Base-by-base conservation (phyloP, 2,329 filamentous ascomycete species). In the Talaromyces pinophilus region DNA sequence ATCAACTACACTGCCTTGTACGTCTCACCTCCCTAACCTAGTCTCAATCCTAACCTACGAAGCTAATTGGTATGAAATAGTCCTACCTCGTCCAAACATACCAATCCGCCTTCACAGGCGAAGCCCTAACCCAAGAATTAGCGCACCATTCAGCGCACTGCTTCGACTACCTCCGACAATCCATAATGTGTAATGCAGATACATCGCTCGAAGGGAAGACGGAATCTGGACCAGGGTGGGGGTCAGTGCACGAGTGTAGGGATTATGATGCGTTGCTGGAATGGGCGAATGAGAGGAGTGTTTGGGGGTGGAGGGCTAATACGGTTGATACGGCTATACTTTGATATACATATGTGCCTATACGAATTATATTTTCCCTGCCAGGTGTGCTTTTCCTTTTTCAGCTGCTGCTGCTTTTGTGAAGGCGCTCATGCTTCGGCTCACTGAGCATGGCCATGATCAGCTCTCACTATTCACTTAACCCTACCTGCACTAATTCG, bases 31-130 rank as follows among this genome's bases (percentile, higher is more conserved):
- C 3, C 33, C 1, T 5, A 46, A 10, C 11, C 15, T 30, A 5
- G 1, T 3, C 3, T 19, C 13, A 22, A 13, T 8, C n/a, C 13
- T 2, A 25, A 25, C 0, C 25, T 25, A 25, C 25, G 1, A 7
- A 33, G 2, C 17, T 6, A 57, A 46, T 2, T 2, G 2, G 13
- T 17, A 30, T n/a, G 6, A 17, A 57, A 52, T 2, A 63, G 62
- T 63, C 62, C 38, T 63, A 63, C 62, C 50, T 63, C n/a, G 62
- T 63, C 22, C 62, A 63, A 25, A 38, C 62, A 2, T 63, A 63
- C 55, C 62, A 63, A 63, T 22, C 62, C 50, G 62, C 62, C 50
- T 57, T 63, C n/a, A 19, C 10, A 17, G 62, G 50, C 6, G 25
- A 38, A 55, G 6, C 22, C 10, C 13, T 63, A 33, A 63, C 48